Percentiles rank a stretch among this genome's conserved stretches.
Evolutionary conservation across 2,329 filamentous ascomycete genomes (phyloP).

Genomic region (Chrysosphaeria jannelii): DNA sequence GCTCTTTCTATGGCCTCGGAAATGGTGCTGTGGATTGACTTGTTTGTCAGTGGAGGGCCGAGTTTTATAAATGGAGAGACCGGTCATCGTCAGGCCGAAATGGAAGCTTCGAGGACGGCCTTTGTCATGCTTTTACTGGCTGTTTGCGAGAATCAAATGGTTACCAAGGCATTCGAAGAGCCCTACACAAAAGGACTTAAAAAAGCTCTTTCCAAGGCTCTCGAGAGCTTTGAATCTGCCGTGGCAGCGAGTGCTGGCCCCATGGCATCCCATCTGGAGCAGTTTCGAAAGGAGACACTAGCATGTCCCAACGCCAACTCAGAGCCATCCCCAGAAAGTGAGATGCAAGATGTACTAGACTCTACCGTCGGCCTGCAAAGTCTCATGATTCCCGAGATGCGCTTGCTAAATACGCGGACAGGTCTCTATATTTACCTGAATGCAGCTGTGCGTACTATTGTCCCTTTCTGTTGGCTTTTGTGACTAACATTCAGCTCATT

Average conservation of each 20-base stretch:
- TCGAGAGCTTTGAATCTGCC: slow-evolving; percentile 22
- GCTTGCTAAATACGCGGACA: slow-evolving; percentile 43
- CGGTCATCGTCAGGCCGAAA: slow-evolving; percentile 22
- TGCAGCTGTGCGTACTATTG: slow-evolving; percentile 30
- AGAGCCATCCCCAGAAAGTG: no score
- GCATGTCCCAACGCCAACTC: slow-evolving; percentile 25
- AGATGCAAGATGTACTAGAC: slow-evolving; percentile 26
- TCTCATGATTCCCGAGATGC: slow-evolving; percentile 29
- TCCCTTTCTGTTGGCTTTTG: neutral
- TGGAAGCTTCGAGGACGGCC: slow-evolving; percentile 28
- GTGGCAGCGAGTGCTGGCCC: slow-evolving; percentile 25
- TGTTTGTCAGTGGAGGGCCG: slow-evolving; percentile 22
- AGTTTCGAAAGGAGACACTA: slow-evolving; percentile 25
- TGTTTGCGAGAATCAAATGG: slow-evolving; percentile 25
- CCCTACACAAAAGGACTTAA: slow-evolving; percentile 19
- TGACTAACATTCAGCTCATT: slow-evolving; percentile 25
- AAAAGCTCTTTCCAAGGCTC: slow-evolving; percentile 17
- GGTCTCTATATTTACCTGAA: slow-evolving; percentile 69
- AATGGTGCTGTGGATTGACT: slow-evolving; percentile 25
- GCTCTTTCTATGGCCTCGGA: slow-evolving; percentile 18
- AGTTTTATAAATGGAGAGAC: no score
- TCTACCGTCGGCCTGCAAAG: slow-evolving; percentile 24
- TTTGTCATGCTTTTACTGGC: slow-evolving; percentile 32
- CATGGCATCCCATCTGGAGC: slow-evolving; percentile 21
- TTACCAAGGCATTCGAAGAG: slow-evolving; percentile 22